Base-by-base conservation (phyloP, 805 yeast species). In the Candida dajiaensis region DNA sequence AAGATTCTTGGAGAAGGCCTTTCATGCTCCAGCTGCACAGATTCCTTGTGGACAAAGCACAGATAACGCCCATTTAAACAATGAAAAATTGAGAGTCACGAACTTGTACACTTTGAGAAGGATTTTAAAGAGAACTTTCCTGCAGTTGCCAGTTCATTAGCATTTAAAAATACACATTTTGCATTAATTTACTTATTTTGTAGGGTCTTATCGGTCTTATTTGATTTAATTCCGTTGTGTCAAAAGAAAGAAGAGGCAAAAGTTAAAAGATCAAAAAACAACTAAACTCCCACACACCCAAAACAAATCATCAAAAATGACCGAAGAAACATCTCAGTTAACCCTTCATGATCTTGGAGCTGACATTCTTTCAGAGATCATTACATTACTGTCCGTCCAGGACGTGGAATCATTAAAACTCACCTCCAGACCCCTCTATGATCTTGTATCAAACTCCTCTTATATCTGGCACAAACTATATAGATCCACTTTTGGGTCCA, bases 21-120 rank as follows among this genome's bases (percentile, higher is more conserved):
- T 92, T 54, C 65, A 74, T 44, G 96, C 98, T 3, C 87, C 88
- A 22, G 98, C 97, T 2, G 95, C 92, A 0, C 98, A 94, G 64
- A 78, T 94, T 29, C 98, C 99, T 2, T 89, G 97, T 60, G 99
- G 98, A 0, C 99, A 92, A 68, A 78, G 92, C 2, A 80, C 94
- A 38, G 98, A 94, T 63, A 88, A 89, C 58, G 98, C 97, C 1
- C 99, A 92, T 69, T 74, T 92, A 56, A 81, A 83, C 58, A 85
- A 94, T 60, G 99, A 92, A 66, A 77, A 94, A 51, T 64, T 92
- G 41, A 70, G 98, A 46, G 78, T 92, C 21, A 70, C 81, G 35
- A 92, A 92, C 59, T 72, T 90, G 57, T 80, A 82, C 58, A 87
- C 84, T 49, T 76, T 92, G 50, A 77, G 89, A 48, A 73, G 72